Percentiles rank a stretch among this genome's conserved stretches.
These are phyloP conservation scores for Phytophthora pluvialis DNA, from an alignment of 352 stramenopile genomes.

Conservation along the genomic window DNA sequence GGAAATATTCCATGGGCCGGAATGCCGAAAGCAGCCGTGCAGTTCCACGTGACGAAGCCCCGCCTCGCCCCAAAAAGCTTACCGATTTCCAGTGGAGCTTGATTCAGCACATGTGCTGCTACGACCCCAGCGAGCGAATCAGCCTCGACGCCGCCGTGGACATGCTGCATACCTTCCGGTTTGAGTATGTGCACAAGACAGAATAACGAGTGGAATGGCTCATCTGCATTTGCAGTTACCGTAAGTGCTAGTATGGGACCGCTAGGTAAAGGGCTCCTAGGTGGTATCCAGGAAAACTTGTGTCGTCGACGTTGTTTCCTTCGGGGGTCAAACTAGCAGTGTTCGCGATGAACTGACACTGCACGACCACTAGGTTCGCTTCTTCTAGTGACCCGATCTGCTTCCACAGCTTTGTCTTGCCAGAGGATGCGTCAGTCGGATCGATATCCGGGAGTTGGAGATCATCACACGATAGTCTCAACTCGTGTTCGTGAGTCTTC, in stretches of 20 bases:
- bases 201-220: no score
- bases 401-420: conserved; percentile 62
- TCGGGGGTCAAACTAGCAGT: background rate
- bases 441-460: conserved; percentile 47
- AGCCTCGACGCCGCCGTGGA: conserved; percentile 31
- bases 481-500: conserved; percentile 9
- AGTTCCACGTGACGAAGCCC: conserved; percentile 35
- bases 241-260: conserved; percentile 51
- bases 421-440: background rate
- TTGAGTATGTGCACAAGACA: background rate
- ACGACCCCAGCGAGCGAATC: conserved; percentile 30
- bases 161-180: conserved; percentile 32
- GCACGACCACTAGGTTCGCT: conserved; percentile 66
- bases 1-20: conserved; percentile 33
- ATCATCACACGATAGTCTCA: conserved; percentile 48
- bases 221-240: no score
- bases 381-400: conserved; percentile 78
- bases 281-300: conserved; percentile 17
- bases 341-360: conserved; percentile 64
- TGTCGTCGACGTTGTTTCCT: conserved; percentile 26
- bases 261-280: conserved; percentile 71
- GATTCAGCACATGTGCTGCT: conserved; percentile 39
- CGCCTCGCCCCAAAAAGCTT: conserved; percentile 21
- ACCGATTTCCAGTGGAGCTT: conserved; percentile 37
- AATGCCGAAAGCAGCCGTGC: conserved; percentile 32